Evolutionary conservation across 2,329 filamentous ascomycete genomes (phyloP), one percentile per base, ranked within the genome.

Genomic region (Ceratocystis albifundus): DNA sequence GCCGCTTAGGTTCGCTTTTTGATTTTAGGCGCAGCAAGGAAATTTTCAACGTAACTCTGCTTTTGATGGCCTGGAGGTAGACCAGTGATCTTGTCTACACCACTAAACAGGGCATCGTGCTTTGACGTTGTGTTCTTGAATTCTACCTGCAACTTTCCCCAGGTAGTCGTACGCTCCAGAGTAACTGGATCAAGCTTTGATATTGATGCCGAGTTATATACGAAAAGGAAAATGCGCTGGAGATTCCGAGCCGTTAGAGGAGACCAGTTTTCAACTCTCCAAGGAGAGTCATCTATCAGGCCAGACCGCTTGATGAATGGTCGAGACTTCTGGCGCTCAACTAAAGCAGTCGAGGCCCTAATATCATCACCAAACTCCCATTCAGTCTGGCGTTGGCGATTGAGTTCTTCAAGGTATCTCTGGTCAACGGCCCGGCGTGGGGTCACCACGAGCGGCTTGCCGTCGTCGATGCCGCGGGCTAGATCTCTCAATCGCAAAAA

Each of bases 161-260:
- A 68, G 10, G 32, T 50, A 4, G n/a, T 68, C 45, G 61, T 48
- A 12, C 62, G 46, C 30, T 65, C 12, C 7, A 64, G n/a, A 17
- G 22, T 53, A 2, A 48, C 25, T 0, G 62, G 62, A 45, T 68
- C 65, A 17, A 65, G 28, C n/a, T 64, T 65, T 25, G 64, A 68
- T 17, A 65, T 53, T 3, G 66, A 68, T 4, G 66, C 66, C 8
- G 63, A 65, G 44, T 65, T 65, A 44, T 65, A 68, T 20, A 63
- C 66, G 41, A 65, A 68, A 22, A 63, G 63, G 46, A 68, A 68
- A 20, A 66, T 41, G n/a, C 67, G 65, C 44, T 66, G 67, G 17
- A 68, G 50, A 28, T 68, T 68, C 36, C 64, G 61, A 6, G 64
- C 61, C 20, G 67, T 66, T 10, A 68, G 36, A 28, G 64, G 67